Percentiles rank a stretch among this genome's conserved stretches.
phyloP scores from a whole-genome alignment of 2,329 filamentous ascomycete genomes.

The Penicillium sp. region DNA sequence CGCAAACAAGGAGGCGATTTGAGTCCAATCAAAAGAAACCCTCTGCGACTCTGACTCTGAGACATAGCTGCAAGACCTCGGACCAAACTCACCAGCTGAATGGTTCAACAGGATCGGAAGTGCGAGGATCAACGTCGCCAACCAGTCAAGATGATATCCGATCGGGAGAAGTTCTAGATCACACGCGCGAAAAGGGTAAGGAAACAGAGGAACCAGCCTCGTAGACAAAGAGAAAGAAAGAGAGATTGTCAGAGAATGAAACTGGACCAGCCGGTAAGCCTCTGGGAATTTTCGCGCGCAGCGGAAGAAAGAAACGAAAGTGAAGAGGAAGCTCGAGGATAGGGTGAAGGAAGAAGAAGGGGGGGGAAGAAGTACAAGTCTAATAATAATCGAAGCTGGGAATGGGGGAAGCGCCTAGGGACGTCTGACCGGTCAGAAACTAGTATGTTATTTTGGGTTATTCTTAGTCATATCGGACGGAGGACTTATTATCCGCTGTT shows the following conservation, averaged over 20 bases:
- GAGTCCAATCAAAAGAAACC: conserved; percentile 5
- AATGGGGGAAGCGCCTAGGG: conserved; percentile 4
- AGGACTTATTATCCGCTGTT: not conserved
- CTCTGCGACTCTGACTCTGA: conserved; percentile 9
- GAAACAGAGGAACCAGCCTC: conserved; percentile 39
- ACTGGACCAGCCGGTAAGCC: conserved; percentile 37
- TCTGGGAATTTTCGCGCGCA: conserved; percentile 33
- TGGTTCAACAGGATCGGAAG: conserved; percentile 9
- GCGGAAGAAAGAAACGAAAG: conserved; percentile 33
- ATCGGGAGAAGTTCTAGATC: conserved; percentile 13
- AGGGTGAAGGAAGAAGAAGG: conserved; percentile 10
- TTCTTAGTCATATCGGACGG: not conserved
- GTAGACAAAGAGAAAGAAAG: conserved; percentile 24
- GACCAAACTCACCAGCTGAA: conserved; percentile 12
- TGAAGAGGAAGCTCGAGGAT: conserved; percentile 18
- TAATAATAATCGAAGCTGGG: conserved; percentile 17
- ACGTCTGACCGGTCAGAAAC: conserved; percentile 8
- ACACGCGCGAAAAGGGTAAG: not conserved
- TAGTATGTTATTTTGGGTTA: conserved; percentile 8
- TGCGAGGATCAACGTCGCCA: conserved; percentile 7
- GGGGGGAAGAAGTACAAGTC: conserved; percentile 10
- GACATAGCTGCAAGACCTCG: conserved; percentile 19
- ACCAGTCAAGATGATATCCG: conserved; percentile 4
- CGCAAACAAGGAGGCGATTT: conserved; percentile 17
- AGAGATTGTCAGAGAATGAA: conserved; percentile 27